A percentile compares a stretch with the other conserved stretches of the same genome.
Conservation (phyloP, 2,329 filamentous ascomycete species). For the Talaromyces sp. region DNA sequence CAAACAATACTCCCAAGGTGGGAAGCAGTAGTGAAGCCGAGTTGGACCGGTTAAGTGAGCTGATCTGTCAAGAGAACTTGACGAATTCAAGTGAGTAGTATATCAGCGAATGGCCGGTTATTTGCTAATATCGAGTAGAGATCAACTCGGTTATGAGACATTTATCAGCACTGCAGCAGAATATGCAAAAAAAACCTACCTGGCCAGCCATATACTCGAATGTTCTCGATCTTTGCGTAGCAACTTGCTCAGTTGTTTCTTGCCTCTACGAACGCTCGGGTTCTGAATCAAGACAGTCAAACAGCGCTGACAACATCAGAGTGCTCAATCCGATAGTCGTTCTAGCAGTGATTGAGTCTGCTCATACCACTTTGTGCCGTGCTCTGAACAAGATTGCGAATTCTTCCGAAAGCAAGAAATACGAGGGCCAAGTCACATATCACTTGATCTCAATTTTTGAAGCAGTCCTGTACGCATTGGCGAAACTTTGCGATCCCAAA, state of each 20-base stretch:
- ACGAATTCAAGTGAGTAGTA: constrained; percentile 4
- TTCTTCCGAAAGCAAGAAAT: constrained; percentile 16
- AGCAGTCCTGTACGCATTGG: constrained; percentile 26
- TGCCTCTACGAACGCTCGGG: constrained; percentile 16
- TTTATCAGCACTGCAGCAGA: constrained; percentile 32
- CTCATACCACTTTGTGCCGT: constrained; percentile 28
- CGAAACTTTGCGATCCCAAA: constrained; percentile 25
- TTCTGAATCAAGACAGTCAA: neutral
- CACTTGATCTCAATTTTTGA: constrained; percentile 36
- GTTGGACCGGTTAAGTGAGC: constrained; percentile 2
- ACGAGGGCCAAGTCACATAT: constrained; percentile 30
- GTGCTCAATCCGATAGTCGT: constrained; percentile 12
- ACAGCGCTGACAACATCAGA: constrained; percentile 2
- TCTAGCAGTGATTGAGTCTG: constrained; percentile 24
- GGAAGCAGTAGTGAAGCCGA: neutral
- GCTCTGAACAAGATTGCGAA: constrained; percentile 28
- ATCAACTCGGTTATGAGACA: constrained; percentile 33
- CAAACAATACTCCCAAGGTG: neutral
- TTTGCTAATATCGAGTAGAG: constrained; percentile 21
- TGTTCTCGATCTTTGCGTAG: constrained; percentile 29
- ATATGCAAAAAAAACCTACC: constrained; percentile 30
- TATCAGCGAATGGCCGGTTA: neutral
- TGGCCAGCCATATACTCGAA: constrained; percentile 23
- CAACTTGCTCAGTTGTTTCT: constrained; percentile 25
- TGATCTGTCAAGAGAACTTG: neutral